Evolutionary conservation across 352 stramenopile genomes (phyloP).

Genomic region (Thraustotheca clavata): DNA sequence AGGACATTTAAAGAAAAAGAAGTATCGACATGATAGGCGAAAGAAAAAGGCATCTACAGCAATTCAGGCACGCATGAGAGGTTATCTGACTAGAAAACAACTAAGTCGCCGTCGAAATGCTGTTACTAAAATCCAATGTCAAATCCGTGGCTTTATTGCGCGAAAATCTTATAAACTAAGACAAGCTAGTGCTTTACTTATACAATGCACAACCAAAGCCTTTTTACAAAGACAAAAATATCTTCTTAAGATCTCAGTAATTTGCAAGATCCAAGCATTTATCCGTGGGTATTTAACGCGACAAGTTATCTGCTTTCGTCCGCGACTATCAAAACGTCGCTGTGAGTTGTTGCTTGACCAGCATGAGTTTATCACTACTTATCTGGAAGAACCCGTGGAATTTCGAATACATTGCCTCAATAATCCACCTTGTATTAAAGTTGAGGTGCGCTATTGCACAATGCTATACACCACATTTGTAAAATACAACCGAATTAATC

Average conservation of each 20-base stretch:
- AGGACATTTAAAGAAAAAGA: neutral
- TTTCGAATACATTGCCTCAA: slow-evolving; percentile 20
- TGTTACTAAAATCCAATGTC: slow-evolving; percentile 4
- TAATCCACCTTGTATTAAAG: slow-evolving; percentile 10
- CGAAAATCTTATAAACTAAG: neutral
- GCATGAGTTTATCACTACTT: neutral
- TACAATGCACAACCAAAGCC: neutral
- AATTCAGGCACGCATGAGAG: slow-evolving; percentile 14
- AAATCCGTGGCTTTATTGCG: neutral
- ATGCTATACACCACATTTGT: slow-evolving; percentile 17
- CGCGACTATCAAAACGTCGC: neutral
- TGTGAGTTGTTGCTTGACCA: slow-evolving; percentile 6
- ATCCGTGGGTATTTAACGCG: neutral
- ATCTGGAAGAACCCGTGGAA: slow-evolving; percentile 5
- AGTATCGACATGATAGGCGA: neutral
- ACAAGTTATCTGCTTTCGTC: neutral
- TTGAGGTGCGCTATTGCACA: neutral
- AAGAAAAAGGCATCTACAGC: slow-evolving; percentile 2
- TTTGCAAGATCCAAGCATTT: slow-evolving; percentile 18
- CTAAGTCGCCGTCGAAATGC: neutral
- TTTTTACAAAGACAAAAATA: slow-evolving; percentile 1
- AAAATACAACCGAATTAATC: slow-evolving; percentile 8
- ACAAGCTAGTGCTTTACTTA: neutral
- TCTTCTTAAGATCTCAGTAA: neutral
- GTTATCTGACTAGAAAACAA: neutral